These are phyloP conservation scores for Neospora caninum DNA, from an alignment of 169 alveolate genomes.

Conservation along the genomic window DNA sequence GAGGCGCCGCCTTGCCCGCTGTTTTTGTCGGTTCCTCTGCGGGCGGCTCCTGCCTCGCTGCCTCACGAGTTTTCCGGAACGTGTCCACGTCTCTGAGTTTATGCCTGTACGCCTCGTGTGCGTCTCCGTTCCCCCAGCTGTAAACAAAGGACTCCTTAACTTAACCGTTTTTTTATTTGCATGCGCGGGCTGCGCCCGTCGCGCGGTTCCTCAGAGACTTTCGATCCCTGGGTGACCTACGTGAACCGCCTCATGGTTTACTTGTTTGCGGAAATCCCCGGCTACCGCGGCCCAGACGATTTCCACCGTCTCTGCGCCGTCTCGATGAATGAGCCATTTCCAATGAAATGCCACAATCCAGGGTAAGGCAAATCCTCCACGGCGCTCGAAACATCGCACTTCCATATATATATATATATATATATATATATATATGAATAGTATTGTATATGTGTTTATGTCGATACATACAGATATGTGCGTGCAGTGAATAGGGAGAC, in stretches of 20 bases:
- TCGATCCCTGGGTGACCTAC: constrained; percentile 54
- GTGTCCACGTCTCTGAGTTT: background rate
- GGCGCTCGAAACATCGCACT: background rate
- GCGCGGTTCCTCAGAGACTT: constrained; percentile 18
- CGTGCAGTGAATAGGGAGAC: background rate
- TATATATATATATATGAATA: background rate
- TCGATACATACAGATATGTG: background rate
- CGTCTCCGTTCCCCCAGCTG: background rate
- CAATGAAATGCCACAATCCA: constrained; percentile 30
- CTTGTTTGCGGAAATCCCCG: constrained; percentile 28
- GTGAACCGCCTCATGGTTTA: constrained; percentile 58
- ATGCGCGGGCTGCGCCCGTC: no score
- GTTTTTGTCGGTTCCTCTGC: no score
- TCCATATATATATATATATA: background rate
- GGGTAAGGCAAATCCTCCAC: background rate
- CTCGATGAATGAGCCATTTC: background rate
- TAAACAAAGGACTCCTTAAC: no score
- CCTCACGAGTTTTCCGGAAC: no score
- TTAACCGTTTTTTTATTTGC: no score
- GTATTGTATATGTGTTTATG: background rate
- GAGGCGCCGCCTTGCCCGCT: no score
- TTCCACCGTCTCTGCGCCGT: constrained; percentile 1
- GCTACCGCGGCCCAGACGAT: constrained; percentile 30
- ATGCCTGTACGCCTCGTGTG: background rate
- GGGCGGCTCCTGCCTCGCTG: no score